phyloP scores from a whole-genome alignment of 768 basidiomycete species.

The Rhodotorula sphaerocarpa region DNA sequence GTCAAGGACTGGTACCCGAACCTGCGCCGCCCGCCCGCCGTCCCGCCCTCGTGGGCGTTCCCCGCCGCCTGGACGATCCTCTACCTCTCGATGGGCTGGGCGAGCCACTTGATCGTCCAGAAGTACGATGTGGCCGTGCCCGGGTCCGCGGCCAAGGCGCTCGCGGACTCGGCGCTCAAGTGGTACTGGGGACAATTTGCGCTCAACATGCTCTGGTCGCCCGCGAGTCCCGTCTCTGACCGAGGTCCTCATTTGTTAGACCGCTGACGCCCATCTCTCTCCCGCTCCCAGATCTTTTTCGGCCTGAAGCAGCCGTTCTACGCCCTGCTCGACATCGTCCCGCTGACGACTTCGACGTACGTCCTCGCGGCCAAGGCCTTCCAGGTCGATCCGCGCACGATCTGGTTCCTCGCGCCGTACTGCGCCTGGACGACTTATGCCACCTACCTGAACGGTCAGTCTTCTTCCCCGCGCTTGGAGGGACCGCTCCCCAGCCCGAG shows the following conservation, averaged over 20 bases:
- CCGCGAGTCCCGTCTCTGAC: constrained; percentile 2
- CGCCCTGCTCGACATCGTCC: constrained; percentile 30
- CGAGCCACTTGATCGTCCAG: constrained; percentile 30
- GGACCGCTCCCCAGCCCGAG: too few relatives aligned
- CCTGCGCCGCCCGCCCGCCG: constrained; percentile 6
- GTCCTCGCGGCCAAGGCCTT: constrained; percentile 28
- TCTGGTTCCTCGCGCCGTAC: constrained; percentile 32
- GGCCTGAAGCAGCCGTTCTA: constrained; percentile 20
- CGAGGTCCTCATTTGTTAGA: background rate
- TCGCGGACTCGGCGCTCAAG: constrained; percentile 25
- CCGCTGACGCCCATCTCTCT: background rate
- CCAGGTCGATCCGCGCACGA: constrained; percentile 33
- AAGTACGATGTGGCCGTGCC: constrained; percentile 23
- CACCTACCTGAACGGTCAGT: constrained; percentile 32
- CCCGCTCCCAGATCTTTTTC: constrained; percentile 22
- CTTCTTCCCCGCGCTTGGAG: too few relatives aligned
- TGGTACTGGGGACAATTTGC: constrained; percentile 36
- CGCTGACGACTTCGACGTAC: constrained; percentile 18
- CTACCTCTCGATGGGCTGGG: constrained; percentile 27
- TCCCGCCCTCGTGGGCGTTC: constrained; percentile 30
- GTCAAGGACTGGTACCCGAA: constrained; percentile 34
- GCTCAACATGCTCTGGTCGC: constrained; percentile 37
- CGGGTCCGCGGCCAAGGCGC: constrained; percentile 5
- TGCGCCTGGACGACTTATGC: constrained; percentile 34
- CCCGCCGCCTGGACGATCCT: constrained; percentile 31